phyloP scores from a whole-genome alignment of 352 stramenopile genomes.

The Peronospora tabacina region DNA sequence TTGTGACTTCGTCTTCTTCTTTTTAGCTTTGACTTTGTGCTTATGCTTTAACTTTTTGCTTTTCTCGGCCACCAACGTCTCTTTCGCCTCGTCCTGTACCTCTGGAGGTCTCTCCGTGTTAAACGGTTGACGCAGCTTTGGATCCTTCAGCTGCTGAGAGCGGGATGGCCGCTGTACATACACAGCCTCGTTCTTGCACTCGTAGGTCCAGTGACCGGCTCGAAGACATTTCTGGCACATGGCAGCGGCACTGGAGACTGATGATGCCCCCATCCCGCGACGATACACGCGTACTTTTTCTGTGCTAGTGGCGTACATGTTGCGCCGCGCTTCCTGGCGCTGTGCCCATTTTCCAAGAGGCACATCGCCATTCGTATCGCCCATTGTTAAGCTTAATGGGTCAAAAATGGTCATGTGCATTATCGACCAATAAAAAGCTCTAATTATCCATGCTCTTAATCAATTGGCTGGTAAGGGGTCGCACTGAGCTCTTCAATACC shows the following conservation, averaged over 20 bases:
- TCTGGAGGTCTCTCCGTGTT: constrained; percentile 70
- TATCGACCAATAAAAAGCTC: constrained; percentile 5
- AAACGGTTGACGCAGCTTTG: constrained; percentile 72
- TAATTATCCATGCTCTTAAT: constrained; percentile 11
- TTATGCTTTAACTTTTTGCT: constrained; percentile 26
- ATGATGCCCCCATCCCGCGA: constrained; percentile 22
- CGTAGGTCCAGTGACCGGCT: constrained; percentile 78
- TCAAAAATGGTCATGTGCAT: constrained; percentile 5
- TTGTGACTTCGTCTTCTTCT: constrained; percentile 13
- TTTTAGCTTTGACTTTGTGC: constrained; percentile 13
- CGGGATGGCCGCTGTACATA: constrained; percentile 74
- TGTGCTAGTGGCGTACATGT: constrained; percentile 82
- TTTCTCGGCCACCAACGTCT: constrained; percentile 15
- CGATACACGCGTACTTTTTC: constrained; percentile 58
- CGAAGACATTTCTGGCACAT: constrained; percentile 83
- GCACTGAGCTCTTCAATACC: constrained; percentile 3
- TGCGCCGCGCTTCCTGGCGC: constrained; percentile 67
- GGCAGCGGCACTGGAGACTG: constrained; percentile 23
- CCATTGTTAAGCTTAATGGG: constrained; percentile 20
- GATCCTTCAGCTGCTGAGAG: constrained; percentile 73
- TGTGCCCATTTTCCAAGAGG: constrained; percentile 54
- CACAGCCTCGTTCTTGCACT: constrained; percentile 81
- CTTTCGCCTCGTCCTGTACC: constrained; percentile 32
- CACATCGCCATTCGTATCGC: constrained; percentile 28
- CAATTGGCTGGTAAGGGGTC: constrained; percentile 19